Conservation (phyloP, 2,329 filamentous ascomycete species). For the Arthrobotrys conoides region DNA sequence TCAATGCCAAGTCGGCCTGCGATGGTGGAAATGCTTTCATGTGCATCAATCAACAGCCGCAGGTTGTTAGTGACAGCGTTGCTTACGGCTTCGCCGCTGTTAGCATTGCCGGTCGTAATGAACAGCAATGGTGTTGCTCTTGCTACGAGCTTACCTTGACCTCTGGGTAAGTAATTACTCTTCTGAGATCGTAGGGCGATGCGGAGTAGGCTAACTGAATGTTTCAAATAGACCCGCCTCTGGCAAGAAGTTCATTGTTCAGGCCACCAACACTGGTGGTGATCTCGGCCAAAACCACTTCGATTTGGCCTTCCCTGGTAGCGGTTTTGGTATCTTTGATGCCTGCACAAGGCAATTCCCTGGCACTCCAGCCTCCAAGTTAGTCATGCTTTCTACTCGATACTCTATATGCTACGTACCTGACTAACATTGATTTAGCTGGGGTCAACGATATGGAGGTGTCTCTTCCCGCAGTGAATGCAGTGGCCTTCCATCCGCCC, state of each 20-base stretch:
- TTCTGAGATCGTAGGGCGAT: neutral
- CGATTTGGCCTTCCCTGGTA: slow-evolving; percentile 68
- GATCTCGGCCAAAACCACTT: slow-evolving; percentile 74
- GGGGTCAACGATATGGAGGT: slow-evolving; percentile 75
- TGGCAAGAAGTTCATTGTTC: slow-evolving; percentile 76
- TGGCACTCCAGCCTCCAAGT: slow-evolving; percentile 51
- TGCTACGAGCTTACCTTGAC: slow-evolving; percentile 77
- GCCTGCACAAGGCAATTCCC: slow-evolving; percentile 71
- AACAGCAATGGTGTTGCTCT: slow-evolving; percentile 77
- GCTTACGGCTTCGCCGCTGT: slow-evolving; percentile 78
- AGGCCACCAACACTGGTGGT: slow-evolving; percentile 75
- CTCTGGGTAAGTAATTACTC: slow-evolving; percentile 49
- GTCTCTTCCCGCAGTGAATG: slow-evolving; percentile 71
- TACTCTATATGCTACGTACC: neutral
- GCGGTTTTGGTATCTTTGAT: slow-evolving; percentile 73
- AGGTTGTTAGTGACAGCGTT: slow-evolving; percentile 73
- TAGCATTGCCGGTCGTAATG: slow-evolving; percentile 71
- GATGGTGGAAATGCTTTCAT: slow-evolving; percentile 73
- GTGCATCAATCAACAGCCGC: slow-evolving; percentile 76
- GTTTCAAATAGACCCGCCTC: slow-evolving; percentile 69
- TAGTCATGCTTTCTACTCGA: slow-evolving; percentile 4
- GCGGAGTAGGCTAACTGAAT: slow-evolving; percentile 1
- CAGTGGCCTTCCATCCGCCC: slow-evolving; percentile 70
- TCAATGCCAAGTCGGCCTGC: slow-evolving; percentile 68
- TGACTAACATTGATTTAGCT: slow-evolving; percentile 68